A percentile compares a stretch with the other conserved stretches of the same genome.
These are phyloP conservation scores for Debaryomyces subglobosus DNA, from an alignment of 1,139 yeast genomes.

Conservation along the genomic window DNA sequence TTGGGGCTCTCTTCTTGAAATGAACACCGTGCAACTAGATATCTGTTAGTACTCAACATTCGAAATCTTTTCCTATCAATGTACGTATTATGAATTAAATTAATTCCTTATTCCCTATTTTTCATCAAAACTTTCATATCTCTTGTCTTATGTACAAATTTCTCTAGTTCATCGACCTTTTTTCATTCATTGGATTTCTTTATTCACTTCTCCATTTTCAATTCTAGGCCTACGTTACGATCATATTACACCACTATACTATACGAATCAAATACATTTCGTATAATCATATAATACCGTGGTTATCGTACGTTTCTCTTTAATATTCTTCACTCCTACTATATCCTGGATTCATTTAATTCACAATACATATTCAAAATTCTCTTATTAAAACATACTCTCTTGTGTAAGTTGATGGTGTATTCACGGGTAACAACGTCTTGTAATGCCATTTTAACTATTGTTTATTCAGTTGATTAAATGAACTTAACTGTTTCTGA, in stretches of 20 bases:
- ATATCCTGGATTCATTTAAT: not conserved
- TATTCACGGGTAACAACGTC: slow-evolving; percentile 99
- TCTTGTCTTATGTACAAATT: not conserved
- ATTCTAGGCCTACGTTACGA: not conserved
- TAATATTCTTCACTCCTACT: not conserved
- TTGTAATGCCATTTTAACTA: slow-evolving; percentile 83
- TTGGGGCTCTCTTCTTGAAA: slow-evolving; percentile 99
- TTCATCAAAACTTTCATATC: not conserved
- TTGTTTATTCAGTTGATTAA: slow-evolving; percentile 10
- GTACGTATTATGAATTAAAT: not conserved
- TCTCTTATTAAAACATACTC: slow-evolving; percentile 62
- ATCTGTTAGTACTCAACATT: slow-evolving; percentile 39
- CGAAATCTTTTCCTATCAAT: not conserved
- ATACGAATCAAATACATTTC: not conserved
- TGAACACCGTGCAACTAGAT: slow-evolving; percentile 90
- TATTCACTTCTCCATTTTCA: not conserved
- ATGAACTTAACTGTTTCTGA: slow-evolving; percentile 7
- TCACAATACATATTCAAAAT: not conserved
- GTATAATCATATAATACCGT: not conserved
- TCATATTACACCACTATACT: not conserved
- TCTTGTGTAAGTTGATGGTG: slow-evolving; percentile 99
- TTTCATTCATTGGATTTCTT: not conserved
- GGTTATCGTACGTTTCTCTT: not conserved
- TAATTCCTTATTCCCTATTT: not conserved
- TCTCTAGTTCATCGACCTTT: not conserved